Percentiles rank a stretch among this genome's conserved stretches.
phyloP scores from a whole-genome alignment of 2,329 filamentous ascomycete species.

The Verticillium albo-atrum region DNA sequence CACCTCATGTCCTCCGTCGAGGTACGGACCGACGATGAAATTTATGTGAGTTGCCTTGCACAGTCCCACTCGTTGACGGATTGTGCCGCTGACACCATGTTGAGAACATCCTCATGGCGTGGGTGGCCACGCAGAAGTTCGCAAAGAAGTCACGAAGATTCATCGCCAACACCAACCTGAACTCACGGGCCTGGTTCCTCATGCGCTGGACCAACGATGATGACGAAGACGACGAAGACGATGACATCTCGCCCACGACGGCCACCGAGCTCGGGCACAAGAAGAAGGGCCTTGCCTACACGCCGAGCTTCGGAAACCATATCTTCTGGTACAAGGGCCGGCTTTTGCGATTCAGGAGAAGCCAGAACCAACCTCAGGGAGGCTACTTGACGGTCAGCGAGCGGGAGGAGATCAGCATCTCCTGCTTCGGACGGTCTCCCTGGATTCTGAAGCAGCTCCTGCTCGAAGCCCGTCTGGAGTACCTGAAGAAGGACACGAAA shows the following conservation, averaged over 20 bases:
- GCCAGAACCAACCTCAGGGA: constrained; percentile 39
- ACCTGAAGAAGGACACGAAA: constrained; percentile 52
- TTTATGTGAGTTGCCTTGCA: constrained; percentile 38
- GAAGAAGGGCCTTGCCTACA: constrained; percentile 55
- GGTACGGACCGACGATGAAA: constrained; percentile 65
- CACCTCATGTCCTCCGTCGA: constrained; percentile 63
- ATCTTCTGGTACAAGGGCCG: constrained; percentile 63
- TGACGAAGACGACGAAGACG: constrained; percentile 40
- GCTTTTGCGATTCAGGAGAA: constrained; percentile 53
- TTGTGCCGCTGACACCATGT: not conserved
- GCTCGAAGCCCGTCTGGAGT: constrained; percentile 50
- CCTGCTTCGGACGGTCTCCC: constrained; percentile 58
- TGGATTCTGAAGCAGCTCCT: constrained; percentile 58
- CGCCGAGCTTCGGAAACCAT: constrained; percentile 62
- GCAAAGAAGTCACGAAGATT: constrained; percentile 55
- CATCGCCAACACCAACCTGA: constrained; percentile 59
- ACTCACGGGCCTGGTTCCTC: constrained; percentile 45
- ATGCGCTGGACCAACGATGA: constrained; percentile 40
- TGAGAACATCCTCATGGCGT: constrained; percentile 62
- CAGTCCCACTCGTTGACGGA: not conserved
- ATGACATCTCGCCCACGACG: constrained; percentile 31
- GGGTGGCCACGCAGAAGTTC: constrained; percentile 61
- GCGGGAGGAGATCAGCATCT: constrained; percentile 55
- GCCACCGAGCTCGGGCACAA: constrained; percentile 19
- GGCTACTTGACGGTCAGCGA: constrained; percentile 38